Percentiles rank a stretch among this genome's conserved stretches.
Evolutionary conservation across 805 yeast genomes (phyloP).

Genomic region (Nakazawaea ambrosiae): DNA sequence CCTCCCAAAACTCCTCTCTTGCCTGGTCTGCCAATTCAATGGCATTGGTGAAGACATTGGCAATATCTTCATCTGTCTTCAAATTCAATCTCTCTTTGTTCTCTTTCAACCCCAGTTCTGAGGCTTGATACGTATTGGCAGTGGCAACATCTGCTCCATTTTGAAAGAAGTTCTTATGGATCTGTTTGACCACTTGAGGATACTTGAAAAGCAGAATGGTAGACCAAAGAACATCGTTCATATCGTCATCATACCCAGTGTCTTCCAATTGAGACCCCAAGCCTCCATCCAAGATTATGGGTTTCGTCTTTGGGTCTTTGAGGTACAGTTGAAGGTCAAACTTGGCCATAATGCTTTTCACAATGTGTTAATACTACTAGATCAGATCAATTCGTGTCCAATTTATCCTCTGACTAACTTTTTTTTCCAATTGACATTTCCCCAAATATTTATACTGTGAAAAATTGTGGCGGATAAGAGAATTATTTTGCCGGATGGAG

Average conservation of each 20-base stretch:
- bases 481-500: no score
- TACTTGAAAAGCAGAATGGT: slow-evolving; percentile 40
- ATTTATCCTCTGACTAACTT: no score
- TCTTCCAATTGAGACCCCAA: slow-evolving; percentile 57
- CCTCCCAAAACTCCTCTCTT: slow-evolving; percentile 11
- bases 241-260: slow-evolving; percentile 29
- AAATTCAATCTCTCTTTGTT: slow-evolving; percentile 12
- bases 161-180: slow-evolving; percentile 44
- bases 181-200: slow-evolving; percentile 34
- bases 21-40: slow-evolving; percentile 21
- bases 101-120: slow-evolving; percentile 32
- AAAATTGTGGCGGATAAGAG: no score
- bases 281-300: slow-evolving; percentile 48
- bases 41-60: slow-evolving; percentile 16
- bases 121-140: slow-evolving; percentile 58
- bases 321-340: slow-evolving; percentile 3
- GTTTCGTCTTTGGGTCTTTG: slow-evolving; percentile 1
- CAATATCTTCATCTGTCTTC: slow-evolving; percentile 12
- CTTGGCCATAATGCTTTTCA: no score
- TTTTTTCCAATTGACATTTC: no score
- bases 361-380: no score
- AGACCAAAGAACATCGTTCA: slow-evolving; percentile 53
- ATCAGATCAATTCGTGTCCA: no score
- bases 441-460: no score
- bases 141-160: slow-evolving; percentile 50